A percentile compares a stretch with the other conserved stretches of the same genome.
These are phyloP conservation scores for Aotearoamyces nothofagi DNA, from an alignment of 2,329 filamentous ascomycete genomes.

Conservation along the genomic window DNA sequence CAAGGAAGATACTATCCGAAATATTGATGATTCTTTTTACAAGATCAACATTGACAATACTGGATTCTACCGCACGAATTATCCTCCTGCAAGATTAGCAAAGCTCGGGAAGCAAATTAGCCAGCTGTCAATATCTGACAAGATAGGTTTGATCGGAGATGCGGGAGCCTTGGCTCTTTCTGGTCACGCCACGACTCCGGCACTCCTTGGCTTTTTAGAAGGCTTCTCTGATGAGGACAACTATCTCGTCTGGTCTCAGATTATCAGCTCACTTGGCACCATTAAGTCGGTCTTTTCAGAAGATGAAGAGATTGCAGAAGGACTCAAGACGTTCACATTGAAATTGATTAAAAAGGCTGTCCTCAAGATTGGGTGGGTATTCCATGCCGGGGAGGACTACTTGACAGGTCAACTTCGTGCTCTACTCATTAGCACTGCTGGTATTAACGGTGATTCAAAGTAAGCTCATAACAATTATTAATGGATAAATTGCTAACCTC, in stretches of 20 bases:
- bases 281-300: slow-evolving; percentile 77
- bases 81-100: slow-evolving; percentile 67
- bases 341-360: slow-evolving; percentile 63
- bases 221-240: slow-evolving; percentile 72
- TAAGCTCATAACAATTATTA: slow-evolving; percentile 27
- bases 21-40: slow-evolving; percentile 70
- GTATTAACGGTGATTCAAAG: slow-evolving; percentile 60
- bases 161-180: slow-evolving; percentile 80
- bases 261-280: slow-evolving; percentile 59
- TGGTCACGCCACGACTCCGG: slow-evolving; percentile 68
- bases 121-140: slow-evolving; percentile 70
- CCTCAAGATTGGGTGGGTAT: slow-evolving; percentile 75
- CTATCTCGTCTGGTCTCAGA: slow-evolving; percentile 80
- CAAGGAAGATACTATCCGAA: slow-evolving; percentile 63
- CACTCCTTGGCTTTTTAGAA: slow-evolving; percentile 69
- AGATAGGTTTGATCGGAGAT: slow-evolving; percentile 83
- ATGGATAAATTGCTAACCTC: slow-evolving; percentile 10
- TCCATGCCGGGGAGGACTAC: slow-evolving; percentile 63
- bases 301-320: slow-evolving; percentile 55
- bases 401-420: slow-evolving; percentile 72
- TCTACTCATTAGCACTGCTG: slow-evolving; percentile 62
- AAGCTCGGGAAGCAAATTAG: slow-evolving; percentile 67
- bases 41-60: slow-evolving; percentile 84
- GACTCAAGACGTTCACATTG: slow-evolving; percentile 63
- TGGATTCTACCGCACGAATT: slow-evolving; percentile 87